These are phyloP conservation scores for Plantago rigida DNA, from an alignment of 305 asterid genomes.

Conservation along the genomic window DNA sequence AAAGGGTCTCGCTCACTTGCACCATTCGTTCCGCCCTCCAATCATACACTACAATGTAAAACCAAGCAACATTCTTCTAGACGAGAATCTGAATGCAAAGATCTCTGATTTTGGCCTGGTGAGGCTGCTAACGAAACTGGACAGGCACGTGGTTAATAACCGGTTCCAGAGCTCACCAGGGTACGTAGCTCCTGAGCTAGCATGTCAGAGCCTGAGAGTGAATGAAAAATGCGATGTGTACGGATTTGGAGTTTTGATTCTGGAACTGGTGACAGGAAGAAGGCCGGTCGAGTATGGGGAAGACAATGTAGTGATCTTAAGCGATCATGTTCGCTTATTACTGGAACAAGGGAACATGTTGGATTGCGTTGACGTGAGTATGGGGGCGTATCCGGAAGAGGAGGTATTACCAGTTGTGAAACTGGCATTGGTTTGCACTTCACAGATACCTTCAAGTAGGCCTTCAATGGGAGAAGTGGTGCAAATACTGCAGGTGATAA, in stretches of 20 bases:
- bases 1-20: conserved; percentile 78
- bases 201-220: conserved; percentile 82
- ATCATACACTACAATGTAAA: conserved; percentile 77
- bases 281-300: conserved; percentile 75
- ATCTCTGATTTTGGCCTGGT: conserved; percentile 73
- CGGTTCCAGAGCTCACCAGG: conserved; percentile 72
- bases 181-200: conserved; percentile 77
- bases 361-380: conserved; percentile 58
- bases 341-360: conserved; percentile 69
- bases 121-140: conserved; percentile 52
- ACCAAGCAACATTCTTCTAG: conserved; percentile 75
- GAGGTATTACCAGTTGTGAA: conserved; percentile 78
- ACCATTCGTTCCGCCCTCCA: conserved; percentile 66
- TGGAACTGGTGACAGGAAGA: conserved; percentile 74
- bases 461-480: conserved; percentile 98
- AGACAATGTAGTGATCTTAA: conserved; percentile 64
- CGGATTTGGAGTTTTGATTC: conserved; percentile 77
- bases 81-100: conserved; percentile 51
- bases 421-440: conserved; percentile 81
- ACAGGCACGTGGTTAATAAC: conserved; percentile 48
- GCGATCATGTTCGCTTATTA: conserved; percentile 68
- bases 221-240: conserved; percentile 82
- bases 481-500: conserved; percentile 83
- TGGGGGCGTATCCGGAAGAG: conserved; percentile 66
- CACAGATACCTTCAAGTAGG: conserved; percentile 89